Evolutionary conservation across 225 moss, liverwort and hornwort species (phyloP), one percentile per base, ranked within the genome.

Genomic region (Lunularia cruciata): DNA sequence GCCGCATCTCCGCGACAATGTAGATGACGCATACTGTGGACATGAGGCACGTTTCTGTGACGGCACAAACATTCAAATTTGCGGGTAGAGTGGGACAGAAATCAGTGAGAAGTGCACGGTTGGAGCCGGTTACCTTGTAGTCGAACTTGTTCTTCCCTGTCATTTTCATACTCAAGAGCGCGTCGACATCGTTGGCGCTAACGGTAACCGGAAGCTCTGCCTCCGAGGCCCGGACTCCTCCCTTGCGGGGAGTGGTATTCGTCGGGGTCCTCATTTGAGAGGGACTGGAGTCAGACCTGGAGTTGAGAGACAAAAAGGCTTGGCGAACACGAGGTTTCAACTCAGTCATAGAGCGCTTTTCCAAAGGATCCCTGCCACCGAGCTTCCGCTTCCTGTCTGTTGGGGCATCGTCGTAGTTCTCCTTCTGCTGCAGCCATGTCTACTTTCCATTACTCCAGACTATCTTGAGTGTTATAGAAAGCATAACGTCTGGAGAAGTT

Each of bases 81-180:
- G 26, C 10, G 22, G 6, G 12, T 25, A 27, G 0, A 12, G 27
- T 27, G 39, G 22, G 22, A 37, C 12, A 40, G 11, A 1, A 16
- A 6, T 0, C 43, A 43, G 43, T 61, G 39, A 5, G 5, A 30
- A 40, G 40, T 40, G 40, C 40, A 13, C 16, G 15, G 38, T 15
- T 22, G 43, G 8, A 36, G 9, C 13, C 6, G 15, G 28, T 0
- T 80, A 96, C 95, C 96, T 96, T 96, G 9, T 90, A 96, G 34
- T 96, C 96, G 53, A 87, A 96, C 85, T 92, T 96, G 72, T 87
- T 96, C 77, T 96, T 96, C 0, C 96, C 96, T 19, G 66, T 84
- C 96, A 96, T 96, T 69, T 96, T 96, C 92, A 96, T 84, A 60
- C 67, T 86, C 75, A 96, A 39, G n/a, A 96, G 89, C 31, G 89